Conservation (phyloP, 2,329 filamentous ascomycete species). For the Nothophoma quercina region DNA sequence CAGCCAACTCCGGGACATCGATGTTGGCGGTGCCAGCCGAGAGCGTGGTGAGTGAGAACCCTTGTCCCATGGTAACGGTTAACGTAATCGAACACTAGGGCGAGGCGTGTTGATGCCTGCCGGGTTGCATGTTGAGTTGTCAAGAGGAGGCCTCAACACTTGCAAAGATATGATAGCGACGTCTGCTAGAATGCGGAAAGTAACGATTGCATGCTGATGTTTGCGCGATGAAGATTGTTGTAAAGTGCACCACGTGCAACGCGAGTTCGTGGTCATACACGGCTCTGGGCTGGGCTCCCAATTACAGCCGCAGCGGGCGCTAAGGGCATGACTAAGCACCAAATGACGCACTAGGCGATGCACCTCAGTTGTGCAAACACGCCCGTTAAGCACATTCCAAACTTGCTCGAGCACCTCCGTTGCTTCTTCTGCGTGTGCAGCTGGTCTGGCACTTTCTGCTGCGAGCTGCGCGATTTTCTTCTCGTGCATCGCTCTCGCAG, state of each 20-base stretch:
- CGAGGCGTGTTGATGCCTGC: constrained; percentile 33
- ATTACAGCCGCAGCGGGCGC: constrained; percentile 4
- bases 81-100: constrained; percentile 26
- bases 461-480: background rate
- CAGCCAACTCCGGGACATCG: constrained; percentile 89
- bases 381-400: background rate
- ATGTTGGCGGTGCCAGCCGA: constrained; percentile 92
- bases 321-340: constrained; percentile 14
- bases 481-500: background rate
- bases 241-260: constrained; percentile 25
- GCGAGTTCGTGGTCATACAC: constrained; percentile 27
- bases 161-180: background rate
- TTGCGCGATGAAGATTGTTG: background rate
- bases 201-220: background rate
- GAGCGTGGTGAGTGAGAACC: constrained; percentile 90
- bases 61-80: constrained; percentile 80
- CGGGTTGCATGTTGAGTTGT: constrained; percentile 37
- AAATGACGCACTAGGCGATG: constrained; percentile 11
- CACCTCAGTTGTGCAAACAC: background rate
- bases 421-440: background rate
- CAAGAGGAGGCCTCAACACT: background rate
- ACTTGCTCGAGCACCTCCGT: constrained; percentile 1
- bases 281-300: constrained; percentile 11
- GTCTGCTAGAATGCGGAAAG: background rate
- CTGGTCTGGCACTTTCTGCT: background rate